A percentile compares a stretch with the other conserved stretches of the same genome.
These are phyloP conservation scores for Fragilaria crotonensis DNA, from an alignment of 108 stramenopile genomes.

Conservation along the genomic window DNA sequence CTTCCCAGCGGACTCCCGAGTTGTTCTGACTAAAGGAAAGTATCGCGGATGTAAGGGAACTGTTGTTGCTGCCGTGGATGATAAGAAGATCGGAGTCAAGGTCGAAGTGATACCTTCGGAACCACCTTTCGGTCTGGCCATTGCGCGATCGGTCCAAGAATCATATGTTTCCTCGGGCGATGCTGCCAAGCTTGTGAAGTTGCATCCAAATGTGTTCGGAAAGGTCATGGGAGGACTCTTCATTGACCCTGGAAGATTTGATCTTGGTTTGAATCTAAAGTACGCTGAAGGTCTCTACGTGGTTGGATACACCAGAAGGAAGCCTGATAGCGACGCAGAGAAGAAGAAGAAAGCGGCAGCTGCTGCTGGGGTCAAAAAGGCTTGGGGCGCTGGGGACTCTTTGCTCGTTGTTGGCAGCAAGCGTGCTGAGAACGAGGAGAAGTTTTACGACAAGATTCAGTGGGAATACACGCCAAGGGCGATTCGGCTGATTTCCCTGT, in stretches of 20 bases:
- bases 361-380: conserved; percentile 39
- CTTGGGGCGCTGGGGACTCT: conserved; percentile 81
- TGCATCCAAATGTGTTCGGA: conserved; percentile 71
- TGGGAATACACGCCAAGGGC: conserved; percentile 96
- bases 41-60: conserved; percentile 70
- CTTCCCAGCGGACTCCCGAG: conserved; percentile 66
- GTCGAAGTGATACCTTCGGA: conserved; percentile 78
- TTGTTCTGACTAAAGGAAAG: conserved; percentile 77
- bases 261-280: conserved; percentile 93
- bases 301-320: conserved; percentile 80
- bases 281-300: conserved; percentile 71
- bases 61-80: conserved; percentile 60
- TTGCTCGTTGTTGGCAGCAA: conserved; percentile 73
- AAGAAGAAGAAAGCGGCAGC: conserved; percentile 24
- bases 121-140: conserved; percentile 87
- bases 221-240: conserved; percentile 77
- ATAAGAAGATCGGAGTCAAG: conserved; percentile 74
- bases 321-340: conserved; percentile 14
- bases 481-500: conserved; percentile 83
- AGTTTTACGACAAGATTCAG: conserved; percentile 40
- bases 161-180: conserved; percentile 72
- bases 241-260: conserved; percentile 78
- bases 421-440: conserved; percentile 24
- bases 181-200: conserved; percentile 77
- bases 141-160: conserved; percentile 77